A percentile compares a stretch with the other conserved stretches of the same genome.
These are phyloP conservation scores for Yamadazyma laniorum DNA, from an alignment of 805 yeast genomes.

Conservation along the genomic window DNA sequence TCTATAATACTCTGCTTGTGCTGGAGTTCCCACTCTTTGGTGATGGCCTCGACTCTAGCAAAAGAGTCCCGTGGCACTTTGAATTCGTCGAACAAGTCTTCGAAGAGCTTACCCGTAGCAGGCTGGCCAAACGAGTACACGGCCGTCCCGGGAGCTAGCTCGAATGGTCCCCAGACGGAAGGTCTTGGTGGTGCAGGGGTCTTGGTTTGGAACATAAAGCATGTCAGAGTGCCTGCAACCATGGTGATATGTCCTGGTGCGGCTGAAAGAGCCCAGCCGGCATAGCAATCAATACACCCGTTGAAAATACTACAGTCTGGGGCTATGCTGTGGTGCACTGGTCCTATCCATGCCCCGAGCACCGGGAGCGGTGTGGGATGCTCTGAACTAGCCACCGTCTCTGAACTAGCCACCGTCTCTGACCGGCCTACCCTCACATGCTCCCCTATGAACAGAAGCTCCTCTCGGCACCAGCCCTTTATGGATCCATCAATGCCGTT, in stretches of 20 bases:
- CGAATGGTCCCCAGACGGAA: conserved; percentile 65
- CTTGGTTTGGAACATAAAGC: conserved; percentile 36
- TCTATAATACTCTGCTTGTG: conserved; percentile 17
- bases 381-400: too few relatives aligned
- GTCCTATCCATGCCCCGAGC: conserved; percentile 22
- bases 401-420: neutral
- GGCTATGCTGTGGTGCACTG: conserved; percentile 1
- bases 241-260: conserved; percentile 37
- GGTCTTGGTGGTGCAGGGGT: conserved; percentile 21
- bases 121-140: conserved; percentile 58
- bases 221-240: conserved; percentile 65
- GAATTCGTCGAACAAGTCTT: conserved; percentile 41
- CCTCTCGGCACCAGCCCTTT: conserved; percentile 47
- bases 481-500: conserved; percentile 56
- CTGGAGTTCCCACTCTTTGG: conserved; percentile 20
- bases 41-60: conserved; percentile 20
- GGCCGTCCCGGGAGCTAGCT: conserved; percentile 5
- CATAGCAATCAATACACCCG: conserved; percentile 62
- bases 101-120: conserved; percentile 54
- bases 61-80: conserved; percentile 9
- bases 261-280: conserved; percentile 47
- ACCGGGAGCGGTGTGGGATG: neutral
- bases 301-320: conserved; percentile 26
- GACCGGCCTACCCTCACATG: conserved; percentile 19
- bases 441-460: conserved; percentile 21